Percentiles rank a stretch among this genome's conserved stretches.
Conservation (phyloP, 495 filamentous ascomycete genomes). For the Xylaria telfairii region DNA sequence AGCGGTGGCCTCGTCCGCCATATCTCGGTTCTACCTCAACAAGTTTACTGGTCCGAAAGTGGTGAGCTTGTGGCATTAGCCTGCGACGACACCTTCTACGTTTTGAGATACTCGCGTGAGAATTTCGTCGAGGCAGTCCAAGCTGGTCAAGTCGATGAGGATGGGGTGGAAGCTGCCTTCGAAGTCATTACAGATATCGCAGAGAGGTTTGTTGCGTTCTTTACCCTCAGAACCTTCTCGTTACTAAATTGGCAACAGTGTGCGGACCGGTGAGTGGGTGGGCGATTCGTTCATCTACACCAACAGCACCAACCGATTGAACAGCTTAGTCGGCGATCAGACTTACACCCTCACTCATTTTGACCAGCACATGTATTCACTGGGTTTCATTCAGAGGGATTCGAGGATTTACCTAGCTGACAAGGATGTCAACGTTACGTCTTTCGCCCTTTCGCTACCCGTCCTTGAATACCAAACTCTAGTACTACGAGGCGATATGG, state of each 20-base stretch:
- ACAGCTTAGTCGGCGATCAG: conserved; percentile 97
- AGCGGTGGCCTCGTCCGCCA: conserved; percentile 85
- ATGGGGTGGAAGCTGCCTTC: conserved; percentile 97
- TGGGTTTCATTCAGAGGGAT: conserved; percentile 94
- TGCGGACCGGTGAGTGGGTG: conserved; percentile 96
- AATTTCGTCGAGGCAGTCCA: conserved; percentile 83
- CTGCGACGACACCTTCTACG: conserved; percentile 95
- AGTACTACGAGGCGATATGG: conserved; percentile 94
- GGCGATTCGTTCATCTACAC: conserved; percentile 99
- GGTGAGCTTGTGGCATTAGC: conserved; percentile 92
- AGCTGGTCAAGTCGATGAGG: conserved; percentile 83
- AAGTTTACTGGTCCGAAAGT: conserved; percentile 97
- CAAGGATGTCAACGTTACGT: conserved; percentile 90
- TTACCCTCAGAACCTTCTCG: background rate
- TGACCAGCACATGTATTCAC: conserved; percentile 90
- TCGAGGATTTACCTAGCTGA: conserved; percentile 91
- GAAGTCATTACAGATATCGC: conserved; percentile 94
- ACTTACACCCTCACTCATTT: conserved; percentile 99
- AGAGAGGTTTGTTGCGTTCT: conserved; percentile 65
- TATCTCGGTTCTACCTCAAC: conserved; percentile 92
- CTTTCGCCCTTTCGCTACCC: conserved; percentile 88
- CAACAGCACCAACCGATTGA: conserved; percentile 93
- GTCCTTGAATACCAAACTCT: conserved; percentile 98
- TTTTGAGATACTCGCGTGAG: conserved; percentile 88
- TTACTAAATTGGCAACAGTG: conserved; percentile 52